Evolutionary conservation across 768 basidiomycete genomes (phyloP).

Genomic region (Mycena leptocephala): DNA sequence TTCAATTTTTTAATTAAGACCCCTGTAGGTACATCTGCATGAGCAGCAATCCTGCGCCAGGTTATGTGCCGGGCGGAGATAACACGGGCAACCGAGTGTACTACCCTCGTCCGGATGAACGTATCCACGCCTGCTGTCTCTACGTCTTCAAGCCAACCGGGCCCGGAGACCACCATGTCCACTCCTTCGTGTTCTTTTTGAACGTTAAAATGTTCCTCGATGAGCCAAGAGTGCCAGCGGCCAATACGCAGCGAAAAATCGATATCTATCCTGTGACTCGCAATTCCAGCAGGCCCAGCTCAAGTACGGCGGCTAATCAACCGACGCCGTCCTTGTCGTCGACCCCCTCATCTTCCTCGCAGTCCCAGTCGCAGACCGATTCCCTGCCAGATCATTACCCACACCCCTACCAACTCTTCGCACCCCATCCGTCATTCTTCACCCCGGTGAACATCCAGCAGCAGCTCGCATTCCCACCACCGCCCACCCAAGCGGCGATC

Average conservation of each 20-base stretch:
- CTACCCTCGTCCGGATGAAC: constrained; percentile 64
- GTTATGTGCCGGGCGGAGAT: constrained; percentile 49
- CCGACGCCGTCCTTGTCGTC: constrained; percentile 1
- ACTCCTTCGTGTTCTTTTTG: constrained; percentile 68
- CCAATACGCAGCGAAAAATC: background rate
- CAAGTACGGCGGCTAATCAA: background rate
- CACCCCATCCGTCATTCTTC: constrained; percentile 30
- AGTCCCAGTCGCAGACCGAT: background rate
- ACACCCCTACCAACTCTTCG: constrained; percentile 25
- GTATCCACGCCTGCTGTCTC: constrained; percentile 66
- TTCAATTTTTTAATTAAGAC: background rate
- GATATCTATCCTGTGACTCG: background rate
- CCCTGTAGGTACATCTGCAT: constrained; percentile 61
- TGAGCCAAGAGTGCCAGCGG: background rate
- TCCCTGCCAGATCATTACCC: constrained; percentile 1
- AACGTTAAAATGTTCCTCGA: constrained; percentile 60
- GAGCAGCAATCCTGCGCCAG: constrained; percentile 67
- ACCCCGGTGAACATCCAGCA: constrained; percentile 25
- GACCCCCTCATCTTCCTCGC: background rate
- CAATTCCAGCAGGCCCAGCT: too few species aligned
- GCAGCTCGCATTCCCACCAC: constrained; percentile 17
- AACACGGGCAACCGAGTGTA: constrained; percentile 52
- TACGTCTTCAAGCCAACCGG: constrained; percentile 62
- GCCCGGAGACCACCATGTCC: constrained; percentile 56
- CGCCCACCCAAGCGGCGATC: constrained; percentile 13